Base-by-base conservation (phyloP, 2,329 filamentous ascomycete species). In the Sclerotinia minor region DNA sequence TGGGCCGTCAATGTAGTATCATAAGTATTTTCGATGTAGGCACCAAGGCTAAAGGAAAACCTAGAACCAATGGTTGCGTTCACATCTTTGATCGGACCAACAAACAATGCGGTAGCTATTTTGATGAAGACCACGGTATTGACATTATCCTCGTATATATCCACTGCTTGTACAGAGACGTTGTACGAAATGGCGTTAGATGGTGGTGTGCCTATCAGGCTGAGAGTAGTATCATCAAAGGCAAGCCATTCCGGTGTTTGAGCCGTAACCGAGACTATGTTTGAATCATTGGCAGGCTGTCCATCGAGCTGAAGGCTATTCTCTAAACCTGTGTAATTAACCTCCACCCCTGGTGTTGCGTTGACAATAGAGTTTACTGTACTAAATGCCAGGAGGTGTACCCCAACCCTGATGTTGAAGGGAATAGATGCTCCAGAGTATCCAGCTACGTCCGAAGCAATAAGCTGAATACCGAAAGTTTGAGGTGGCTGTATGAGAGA, bases 401-500 rank as follows among this genome's bases (percentile, higher is more conserved):
- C 85, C 57, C 89, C 89, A 26, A 96, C 87, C 2, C 89, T 82
- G 47, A 97, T 84, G 7, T 88, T 87, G 76, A 96, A 96, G 0
- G 81, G 79, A 64, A 90, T 76, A 1, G 85, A 84, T 13, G 85
- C 83, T 1, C 87, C 89, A 6, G 90, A 85, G 76, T 94, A 97
- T 1, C 91, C 92, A n/a, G 85, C 81, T 24, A 92, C 85, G 75
- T 96, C 91, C 0, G 91, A 94, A 0, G 91, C 92, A 63, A 95
- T 86, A 8, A 96, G 81, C 69, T 87, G 83, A 68, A 97, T 84
- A 26, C 84, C 83, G 74, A 93, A 95, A 0, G 81, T 84, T 75
- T 96, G 89, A 4, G 92, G 89, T 9, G 87, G 87, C 44, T 89
- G 85, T 47, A 87, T 79, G 13, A 89, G 81, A 38, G 86, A 87